Conservation (phyloP, 768 basidiomycete species). For the Tylopilus cervinicoccineus region DNA sequence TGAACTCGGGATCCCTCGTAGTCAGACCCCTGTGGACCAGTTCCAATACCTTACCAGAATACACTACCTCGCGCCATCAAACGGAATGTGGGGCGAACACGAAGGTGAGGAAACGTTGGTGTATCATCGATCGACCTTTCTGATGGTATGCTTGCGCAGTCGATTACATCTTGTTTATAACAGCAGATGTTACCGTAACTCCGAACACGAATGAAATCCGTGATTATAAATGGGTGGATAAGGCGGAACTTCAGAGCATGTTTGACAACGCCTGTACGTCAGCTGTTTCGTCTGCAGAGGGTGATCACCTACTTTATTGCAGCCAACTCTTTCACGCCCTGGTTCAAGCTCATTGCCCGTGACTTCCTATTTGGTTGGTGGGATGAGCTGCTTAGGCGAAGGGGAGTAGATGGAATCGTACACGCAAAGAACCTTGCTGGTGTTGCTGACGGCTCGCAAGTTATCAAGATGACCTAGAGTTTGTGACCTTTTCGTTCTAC, state of each 20-base stretch:
- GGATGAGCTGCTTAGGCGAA: slow-evolving; percentile 78
- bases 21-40: slow-evolving; percentile 72
- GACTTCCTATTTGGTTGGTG: slow-evolving; percentile 99
- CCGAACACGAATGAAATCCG: slow-evolving; percentile 91
- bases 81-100: slow-evolving; percentile 96
- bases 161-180: slow-evolving; percentile 96
- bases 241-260: slow-evolving; percentile 87
- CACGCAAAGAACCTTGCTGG: slow-evolving; percentile 47
- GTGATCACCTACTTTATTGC: not conserved
- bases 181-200: slow-evolving; percentile 77
- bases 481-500: not conserved
- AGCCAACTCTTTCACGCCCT: slow-evolving; percentile 94
- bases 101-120: slow-evolving; percentile 58
- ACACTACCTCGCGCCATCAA: slow-evolving; percentile 93
- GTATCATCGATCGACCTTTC: not conserved
- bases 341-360: slow-evolving; percentile 98
- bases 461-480: slow-evolving; percentile 57
- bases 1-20: slow-evolving; percentile 86
- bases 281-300: not conserved
- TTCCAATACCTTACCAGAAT: slow-evolving; percentile 96
- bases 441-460: slow-evolving; percentile 67
- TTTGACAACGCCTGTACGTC: slow-evolving; percentile 72
- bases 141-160: slow-evolving; percentile 48
- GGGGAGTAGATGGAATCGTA: slow-evolving; percentile 51
- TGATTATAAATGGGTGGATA: slow-evolving; percentile 87